phyloP scores from a whole-genome alignment of 2,329 filamentous ascomycete species.

The Macroventuria anomochaeta region DNA sequence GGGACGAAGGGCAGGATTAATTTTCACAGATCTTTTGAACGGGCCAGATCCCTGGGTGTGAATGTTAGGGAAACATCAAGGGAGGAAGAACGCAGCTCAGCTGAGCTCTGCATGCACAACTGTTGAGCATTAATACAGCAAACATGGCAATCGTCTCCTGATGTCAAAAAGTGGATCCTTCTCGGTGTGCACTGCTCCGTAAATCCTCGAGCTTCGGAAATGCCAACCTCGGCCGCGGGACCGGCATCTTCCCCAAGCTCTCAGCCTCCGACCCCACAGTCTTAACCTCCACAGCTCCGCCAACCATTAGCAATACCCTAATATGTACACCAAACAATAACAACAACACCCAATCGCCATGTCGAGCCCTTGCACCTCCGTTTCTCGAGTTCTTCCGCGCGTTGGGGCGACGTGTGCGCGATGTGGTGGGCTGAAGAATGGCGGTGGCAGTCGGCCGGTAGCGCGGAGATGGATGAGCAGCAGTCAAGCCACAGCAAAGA shows the following conservation, averaged over 20 bases:
- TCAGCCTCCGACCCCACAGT: constrained; percentile 17
- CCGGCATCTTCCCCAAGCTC: constrained; percentile 14
- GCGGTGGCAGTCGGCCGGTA: background rate
- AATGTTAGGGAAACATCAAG: too few relatives aligned
- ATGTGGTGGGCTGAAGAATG: background rate
- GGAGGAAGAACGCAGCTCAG: too few relatives aligned
- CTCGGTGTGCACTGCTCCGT: constrained; percentile 15
- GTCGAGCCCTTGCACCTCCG: constrained; percentile 1
- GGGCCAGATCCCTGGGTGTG: too few relatives aligned
- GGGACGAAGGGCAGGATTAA: too few relatives aligned
- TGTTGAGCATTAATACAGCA: background rate
- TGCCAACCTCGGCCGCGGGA: constrained; percentile 15
- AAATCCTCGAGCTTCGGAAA: background rate
- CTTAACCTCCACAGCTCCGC: constrained; percentile 11
- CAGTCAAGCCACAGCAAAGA: constrained; percentile 26
- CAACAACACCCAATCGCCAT: constrained; percentile 3
- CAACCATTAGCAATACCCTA: constrained; percentile 1
- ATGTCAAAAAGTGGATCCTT: constrained; percentile 1
- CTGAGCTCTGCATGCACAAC: background rate
- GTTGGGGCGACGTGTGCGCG: constrained; percentile 4
- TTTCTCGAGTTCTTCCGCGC: constrained; percentile 12
- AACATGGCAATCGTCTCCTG: background rate
- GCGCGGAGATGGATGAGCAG: constrained; percentile 41
- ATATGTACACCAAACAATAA: constrained; percentile 11
- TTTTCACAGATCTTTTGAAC: too few relatives aligned